Evolutionary conservation across 1,284 basidiomycete genomes (phyloP), one percentile per base, ranked within the genome.

Genomic region (Inonotus hispidus): DNA sequence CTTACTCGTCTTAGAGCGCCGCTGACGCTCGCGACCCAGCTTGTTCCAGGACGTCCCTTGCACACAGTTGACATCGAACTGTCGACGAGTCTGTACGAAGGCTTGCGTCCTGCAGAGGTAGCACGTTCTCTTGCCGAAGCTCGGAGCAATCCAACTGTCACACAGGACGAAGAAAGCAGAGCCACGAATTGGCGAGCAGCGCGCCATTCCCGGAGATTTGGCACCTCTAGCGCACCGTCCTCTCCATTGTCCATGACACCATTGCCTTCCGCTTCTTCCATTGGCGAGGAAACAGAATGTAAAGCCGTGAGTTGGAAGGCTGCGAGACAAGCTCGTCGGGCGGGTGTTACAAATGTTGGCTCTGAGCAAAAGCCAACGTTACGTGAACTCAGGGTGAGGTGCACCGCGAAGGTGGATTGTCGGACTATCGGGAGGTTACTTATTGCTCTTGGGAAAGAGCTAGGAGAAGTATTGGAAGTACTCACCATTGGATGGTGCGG

Each of bases 351-450:
- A 2, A 58, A 8, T 35, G 32, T 23, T 37, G 47, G 41, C 41
- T n/a, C 47, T 49, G 23, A 23, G 21, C 47, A 49, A 16, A 49
- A 37, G 10, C 23, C 41, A 3, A 27, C 43, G 2, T 29, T 61
- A 10, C 43, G 53, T 11, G 62, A 63, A 32, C 43, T 63, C 4
- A 53, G 58, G 4, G 27, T 63, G 21, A 39, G 58, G 19, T 59
- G 58, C 41, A 60, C 62, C 13, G 62, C 58, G 3, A 63, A 63
- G 50, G 62, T 63, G 7, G 62, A 63, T 38, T 53, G 46, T 25
- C 52, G 62, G 14, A 63, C 62, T 21, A 43, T 63, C 21, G 62
- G 62, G 0, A 41, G 50, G 5, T 16, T 63, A 4, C 47, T 63
- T 14, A 63, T 56, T 29, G 53, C 62, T 5, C 11, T 60, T 10